Evolutionary conservation across 2,329 filamentous ascomycete genomes (phyloP).

Genomic region (Scytalidium sp.): DNA sequence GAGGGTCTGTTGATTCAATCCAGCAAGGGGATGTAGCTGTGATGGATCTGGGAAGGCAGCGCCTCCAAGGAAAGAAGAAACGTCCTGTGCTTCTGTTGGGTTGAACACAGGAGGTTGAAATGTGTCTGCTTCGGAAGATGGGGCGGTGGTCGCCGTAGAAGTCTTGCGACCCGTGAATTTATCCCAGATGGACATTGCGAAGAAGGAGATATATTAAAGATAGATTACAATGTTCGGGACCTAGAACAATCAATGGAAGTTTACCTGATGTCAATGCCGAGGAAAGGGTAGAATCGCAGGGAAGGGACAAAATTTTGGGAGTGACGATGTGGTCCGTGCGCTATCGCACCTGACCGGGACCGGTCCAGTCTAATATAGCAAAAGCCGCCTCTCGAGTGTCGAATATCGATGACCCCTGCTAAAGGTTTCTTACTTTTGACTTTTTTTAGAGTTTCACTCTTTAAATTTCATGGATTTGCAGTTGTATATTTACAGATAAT

Average conservation of each 20-base stretch:
- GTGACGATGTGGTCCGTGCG: conserved; percentile 4
- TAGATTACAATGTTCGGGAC: neutral
- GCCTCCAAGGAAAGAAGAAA: conserved; percentile 79
- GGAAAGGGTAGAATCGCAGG: neutral
- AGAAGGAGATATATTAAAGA: conserved; percentile 2
- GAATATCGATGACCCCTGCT: too few relatives aligned
- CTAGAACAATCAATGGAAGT: neutral
- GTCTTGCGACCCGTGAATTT: conserved; percentile 33
- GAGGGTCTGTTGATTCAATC: conserved; percentile 86
- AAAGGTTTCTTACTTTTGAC: too few relatives aligned
- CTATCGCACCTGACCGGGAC: neutral
- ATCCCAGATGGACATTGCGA: conserved; percentile 35
- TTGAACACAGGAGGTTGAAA: conserved; percentile 61
- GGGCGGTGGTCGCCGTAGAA: conserved; percentile 14
- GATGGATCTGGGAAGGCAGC: conserved; percentile 81
- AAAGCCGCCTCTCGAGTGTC: too few relatives aligned
- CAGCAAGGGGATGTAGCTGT: conserved; percentile 87
- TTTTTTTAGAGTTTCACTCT: too few relatives aligned
- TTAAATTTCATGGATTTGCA: too few relatives aligned
- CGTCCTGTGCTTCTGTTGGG: conserved; percentile 71
- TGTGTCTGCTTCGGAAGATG: conserved; percentile 34
- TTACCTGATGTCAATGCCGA: neutral
- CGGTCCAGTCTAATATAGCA: too few relatives aligned
- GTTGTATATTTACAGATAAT: too few relatives aligned
- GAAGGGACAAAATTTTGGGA: conserved; percentile 4